Base-by-base conservation (phyloP, 108 stramenopile genomes). In the Cylindrotheca fusiformis region DNA sequence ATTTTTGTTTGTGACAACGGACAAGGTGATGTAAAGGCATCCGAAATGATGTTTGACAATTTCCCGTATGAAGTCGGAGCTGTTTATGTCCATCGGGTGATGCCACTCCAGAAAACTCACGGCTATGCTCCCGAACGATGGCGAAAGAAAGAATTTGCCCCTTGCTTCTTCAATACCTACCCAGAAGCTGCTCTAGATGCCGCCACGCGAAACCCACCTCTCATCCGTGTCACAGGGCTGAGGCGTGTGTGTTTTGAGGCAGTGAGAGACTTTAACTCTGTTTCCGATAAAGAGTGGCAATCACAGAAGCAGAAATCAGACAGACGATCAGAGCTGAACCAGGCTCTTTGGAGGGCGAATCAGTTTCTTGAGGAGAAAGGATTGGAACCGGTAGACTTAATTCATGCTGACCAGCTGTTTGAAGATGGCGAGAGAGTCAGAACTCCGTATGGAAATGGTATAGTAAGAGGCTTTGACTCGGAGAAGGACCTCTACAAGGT, bases 1-100 rank as follows among this genome's bases (percentile, higher is more conserved):
- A 90, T 98, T 3, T 99, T 99, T 73, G 82, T 99, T 48, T 97
- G 97, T 20, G 99, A 99, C 80, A 99, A 99, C 71, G 99, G 99
- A 27, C 99, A 99, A 71, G 96, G 97, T 8, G 99, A 99, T 64
- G 97, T 98, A 0, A 77, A 93, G 53, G 97, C 97, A 12, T 97
- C 94, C 19, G 97, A 99, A 58, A 59, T 98, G 71, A 97, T 97
- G 97, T 84, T 80, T 54, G 90, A 95, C 50, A 71, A 64, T 4
- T 95, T 86, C 69, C 91, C 93, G 2, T 68, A 82, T 28, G 80
- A 88, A 26, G 69, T 93, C 23, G 93, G 94, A 60, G 78, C 87
- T 2, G 56, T 96, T 4, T 99, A 96, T 59, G 92, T 99, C 26
- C 98, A 99, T 67, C 58, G 79, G 17, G 97, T 99, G 5, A 76